phyloP scores from a whole-genome alignment of 495 filamentous ascomycete genomes.

The Entonaema liquescens region DNA sequence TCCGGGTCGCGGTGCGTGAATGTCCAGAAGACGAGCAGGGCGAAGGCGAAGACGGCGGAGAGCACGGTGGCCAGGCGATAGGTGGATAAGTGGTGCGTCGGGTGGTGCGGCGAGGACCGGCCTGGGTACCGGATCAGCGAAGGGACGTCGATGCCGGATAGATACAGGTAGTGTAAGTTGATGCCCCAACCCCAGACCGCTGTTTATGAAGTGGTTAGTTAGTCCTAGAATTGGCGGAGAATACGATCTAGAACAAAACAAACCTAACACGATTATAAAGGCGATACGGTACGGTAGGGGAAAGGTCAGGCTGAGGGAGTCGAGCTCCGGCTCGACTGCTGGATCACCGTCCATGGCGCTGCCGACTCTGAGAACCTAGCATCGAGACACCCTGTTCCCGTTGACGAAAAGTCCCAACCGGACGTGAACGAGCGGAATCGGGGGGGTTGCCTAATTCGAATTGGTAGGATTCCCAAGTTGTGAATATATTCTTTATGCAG shows the following conservation, averaged over 20 bases:
- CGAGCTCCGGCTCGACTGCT: slow-evolving; percentile 80
- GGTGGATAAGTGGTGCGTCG: slow-evolving; percentile 77
- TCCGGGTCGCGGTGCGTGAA: slow-evolving; percentile 73
- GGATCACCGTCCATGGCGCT: slow-evolving; percentile 81
- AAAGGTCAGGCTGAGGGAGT: slow-evolving; percentile 83
- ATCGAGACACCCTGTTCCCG: slow-evolving; percentile 23
- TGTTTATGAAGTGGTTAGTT: slow-evolving; percentile 44
- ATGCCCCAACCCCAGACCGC: slow-evolving; percentile 91
- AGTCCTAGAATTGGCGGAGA: background rate
- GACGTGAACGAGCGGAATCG: background rate
- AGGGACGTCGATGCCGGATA: slow-evolving; percentile 81
- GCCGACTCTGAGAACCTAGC: slow-evolving; percentile 16
- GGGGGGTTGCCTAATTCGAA: background rate
- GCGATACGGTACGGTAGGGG: slow-evolving; percentile 88
- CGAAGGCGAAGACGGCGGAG: slow-evolving; percentile 71
- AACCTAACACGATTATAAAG: slow-evolving; percentile 81
- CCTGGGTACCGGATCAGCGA: slow-evolving; percentile 80
- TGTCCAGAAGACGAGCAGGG: slow-evolving; percentile 82
- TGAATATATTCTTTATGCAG: background rate
- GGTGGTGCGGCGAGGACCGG: slow-evolving; percentile 69
- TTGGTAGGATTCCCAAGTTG: background rate
- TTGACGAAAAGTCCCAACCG: background rate
- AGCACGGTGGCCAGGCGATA: slow-evolving; percentile 84
- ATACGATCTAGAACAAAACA: slow-evolving; percentile 19
- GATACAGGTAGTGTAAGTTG: slow-evolving; percentile 82